Conservation (phyloP, 179 eudicot species). For the Beta lomatogona region DNA sequence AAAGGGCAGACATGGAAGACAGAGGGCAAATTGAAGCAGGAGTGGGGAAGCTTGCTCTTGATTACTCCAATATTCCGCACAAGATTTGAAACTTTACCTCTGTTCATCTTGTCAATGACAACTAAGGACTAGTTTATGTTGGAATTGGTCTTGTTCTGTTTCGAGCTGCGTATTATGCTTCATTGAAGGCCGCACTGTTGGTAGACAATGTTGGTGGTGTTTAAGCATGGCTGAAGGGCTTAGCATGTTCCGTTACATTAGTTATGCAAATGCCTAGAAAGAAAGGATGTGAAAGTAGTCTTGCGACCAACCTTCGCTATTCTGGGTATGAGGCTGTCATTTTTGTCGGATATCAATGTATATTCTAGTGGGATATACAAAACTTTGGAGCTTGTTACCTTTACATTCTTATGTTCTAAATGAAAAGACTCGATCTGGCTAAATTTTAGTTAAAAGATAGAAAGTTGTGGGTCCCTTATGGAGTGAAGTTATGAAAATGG, state of each 20-base stretch:
- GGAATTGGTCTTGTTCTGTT: background rate
- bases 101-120: slow-evolving; percentile 21
- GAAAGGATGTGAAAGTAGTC: background rate
- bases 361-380: too few relatives aligned
- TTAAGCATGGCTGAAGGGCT: background rate
- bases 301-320: too few relatives aligned
- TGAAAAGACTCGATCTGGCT: too few relatives aligned
- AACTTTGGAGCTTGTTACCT: too few relatives aligned
- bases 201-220: background rate
- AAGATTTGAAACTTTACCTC: slow-evolving; percentile 24
- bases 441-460: too few relatives aligned
- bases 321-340: too few relatives aligned
- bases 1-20: slow-evolving; percentile 49
- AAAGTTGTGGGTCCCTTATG: too few relatives aligned
- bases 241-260: background rate
- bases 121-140: background rate
- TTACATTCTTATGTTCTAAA: too few relatives aligned
- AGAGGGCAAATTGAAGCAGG: slow-evolving; percentile 68
- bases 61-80: slow-evolving; percentile 30
- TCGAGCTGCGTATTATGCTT: background rate
- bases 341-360: too few relatives aligned
- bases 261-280: background rate
- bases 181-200: background rate
- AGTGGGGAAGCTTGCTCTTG: slow-evolving; percentile 64
- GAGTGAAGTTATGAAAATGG: too few relatives aligned